Evolutionary conservation across 1,139 yeast genomes (phyloP), one percentile per base, ranked within the genome.

Genomic region (Kurtzmaniella quercitrusa): DNA sequence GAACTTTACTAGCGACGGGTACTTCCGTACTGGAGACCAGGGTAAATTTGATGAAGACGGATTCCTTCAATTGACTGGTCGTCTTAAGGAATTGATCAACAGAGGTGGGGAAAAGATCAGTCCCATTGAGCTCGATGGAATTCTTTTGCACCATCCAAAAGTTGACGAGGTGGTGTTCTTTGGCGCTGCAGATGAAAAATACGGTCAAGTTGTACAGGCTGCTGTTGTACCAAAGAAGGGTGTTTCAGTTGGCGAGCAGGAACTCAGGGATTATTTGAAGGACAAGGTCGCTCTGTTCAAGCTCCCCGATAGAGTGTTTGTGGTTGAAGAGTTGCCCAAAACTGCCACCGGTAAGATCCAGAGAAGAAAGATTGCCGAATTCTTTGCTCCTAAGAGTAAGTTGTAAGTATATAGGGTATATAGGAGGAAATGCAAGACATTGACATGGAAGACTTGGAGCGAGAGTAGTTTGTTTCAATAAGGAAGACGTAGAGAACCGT

Each of bases 321-420:
- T 82, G 53, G 79, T 82, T n/a, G 75, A 79, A 19, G 64, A 67
- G 31, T 68, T 82, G 60, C 88, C 88, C 49, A 82, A 82, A 68
- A 80, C 86, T 2, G 83, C 88, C 2, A 82, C 88, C 1, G 88
- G 88, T 33, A 82, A 82, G 66, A 78, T 82, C 43, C 86, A 82
- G 59, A 68, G 88, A 53, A 66, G 85, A 47, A 72, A 72, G 49
- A 77, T 82, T 53, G 84, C 83, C 1, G 59, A 60, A 31, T 59
- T 54, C 8, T 73, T 73, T 49, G 63, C 65, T 1, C 46, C 60
- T 15, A 59, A 65, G 50, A 50, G 66, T 27, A 72, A 71, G 51
- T 50, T 69, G 40, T 46, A 47, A 39, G 37, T 14, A 19, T 11
- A 18, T 25, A 27, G 31, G 31, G 31, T 27, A 19, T 11, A 14